Percentiles rank a stretch among this genome's conserved stretches.
Evolutionary conservation across 495 filamentous ascomycete species (phyloP).

Genomic region (Thozetella sp.): DNA sequence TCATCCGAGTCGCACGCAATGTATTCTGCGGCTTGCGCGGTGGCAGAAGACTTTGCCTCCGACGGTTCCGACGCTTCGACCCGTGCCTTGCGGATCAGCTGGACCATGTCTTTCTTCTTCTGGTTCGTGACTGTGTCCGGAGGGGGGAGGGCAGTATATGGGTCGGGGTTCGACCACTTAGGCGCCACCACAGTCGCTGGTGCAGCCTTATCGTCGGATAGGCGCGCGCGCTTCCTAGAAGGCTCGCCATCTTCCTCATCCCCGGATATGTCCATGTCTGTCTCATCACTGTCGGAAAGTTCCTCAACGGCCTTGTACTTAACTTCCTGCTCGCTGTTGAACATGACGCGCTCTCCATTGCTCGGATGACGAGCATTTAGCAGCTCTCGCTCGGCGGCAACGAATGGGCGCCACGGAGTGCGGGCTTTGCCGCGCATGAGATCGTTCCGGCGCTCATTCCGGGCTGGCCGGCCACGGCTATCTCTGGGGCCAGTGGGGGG

Average conservation of each 20-base stretch:
- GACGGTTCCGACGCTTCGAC: slow-evolving; percentile 48
- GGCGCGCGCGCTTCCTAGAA: slow-evolving; percentile 46
- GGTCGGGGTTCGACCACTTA: slow-evolving; percentile 93
- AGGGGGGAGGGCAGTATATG: slow-evolving; percentile 82
- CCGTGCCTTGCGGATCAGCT: slow-evolving; percentile 84
- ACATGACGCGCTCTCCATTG: slow-evolving; percentile 32
- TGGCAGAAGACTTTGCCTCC: slow-evolving; percentile 58
- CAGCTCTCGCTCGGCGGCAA: slow-evolving; percentile 40
- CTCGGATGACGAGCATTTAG: slow-evolving; percentile 31
- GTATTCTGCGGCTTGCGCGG: slow-evolving; percentile 65
- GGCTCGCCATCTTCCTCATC: slow-evolving; percentile 56
- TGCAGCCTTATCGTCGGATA: slow-evolving; percentile 23
- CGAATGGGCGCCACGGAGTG: slow-evolving; percentile 15
- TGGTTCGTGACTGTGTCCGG: slow-evolving; percentile 57
- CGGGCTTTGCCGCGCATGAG: not conserved
- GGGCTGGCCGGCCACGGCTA: not conserved
- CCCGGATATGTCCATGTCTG: slow-evolving; percentile 63
- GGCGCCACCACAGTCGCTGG: slow-evolving; percentile 50
- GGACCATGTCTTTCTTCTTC: slow-evolving; percentile 81
- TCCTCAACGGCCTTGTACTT: slow-evolving; percentile 55
- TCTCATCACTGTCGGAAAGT: slow-evolving; percentile 74
- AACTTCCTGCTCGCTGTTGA: slow-evolving; percentile 30
- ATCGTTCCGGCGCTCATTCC: not conserved
- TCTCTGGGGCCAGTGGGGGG: slow-evolving; percentile 5
- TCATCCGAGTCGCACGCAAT: slow-evolving; percentile 75